Percentiles rank a stretch among this genome's conserved stretches.
These are phyloP conservation scores for Mycosphaerella sp. DNA, from an alignment of 2,329 filamentous ascomycete species.

Conservation along the genomic window DNA sequence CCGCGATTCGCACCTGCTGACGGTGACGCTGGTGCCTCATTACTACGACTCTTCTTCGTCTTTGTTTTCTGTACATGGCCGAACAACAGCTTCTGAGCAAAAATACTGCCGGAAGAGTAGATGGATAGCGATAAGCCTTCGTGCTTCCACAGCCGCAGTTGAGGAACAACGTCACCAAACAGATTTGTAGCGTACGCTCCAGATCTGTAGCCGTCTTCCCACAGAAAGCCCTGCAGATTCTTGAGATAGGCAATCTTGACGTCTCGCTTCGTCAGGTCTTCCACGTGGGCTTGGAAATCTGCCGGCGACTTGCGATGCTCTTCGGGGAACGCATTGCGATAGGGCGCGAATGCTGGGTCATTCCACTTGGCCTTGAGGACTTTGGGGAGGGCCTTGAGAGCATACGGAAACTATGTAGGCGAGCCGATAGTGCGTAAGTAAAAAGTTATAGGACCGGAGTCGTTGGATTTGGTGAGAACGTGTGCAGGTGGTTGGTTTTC, in stretches of 20 bases:
- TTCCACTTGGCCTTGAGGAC: constrained; percentile 64
- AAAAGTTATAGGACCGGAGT: too few species aligned
- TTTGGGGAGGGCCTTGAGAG: constrained; percentile 58
- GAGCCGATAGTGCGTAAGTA: constrained; percentile 5
- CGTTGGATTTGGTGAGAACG: too few species aligned
- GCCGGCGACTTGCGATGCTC: constrained; percentile 54
- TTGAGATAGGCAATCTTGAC: constrained; percentile 74
- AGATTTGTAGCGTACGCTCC: constrained; percentile 66
- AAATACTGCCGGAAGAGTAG: constrained; percentile 74
- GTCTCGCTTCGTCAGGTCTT: constrained; percentile 64
- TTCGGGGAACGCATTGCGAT: constrained; percentile 64
- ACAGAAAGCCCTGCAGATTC: constrained; percentile 71
- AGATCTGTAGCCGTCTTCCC: constrained; percentile 65
- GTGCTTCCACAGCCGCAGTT: constrained; percentile 47
- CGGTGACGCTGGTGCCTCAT: constrained; percentile 13
- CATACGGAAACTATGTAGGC: constrained; percentile 62
- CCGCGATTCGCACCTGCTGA: constrained; percentile 15
- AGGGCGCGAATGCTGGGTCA: constrained; percentile 56
- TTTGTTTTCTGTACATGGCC: constrained; percentile 46
- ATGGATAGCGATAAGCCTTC: constrained; percentile 59
- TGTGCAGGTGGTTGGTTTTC: too few species aligned
- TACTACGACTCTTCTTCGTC: too few species aligned
- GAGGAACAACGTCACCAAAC: constrained; percentile 64
- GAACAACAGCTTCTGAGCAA: constrained; percentile 76
- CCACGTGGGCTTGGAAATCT: constrained; percentile 60